Conservation (phyloP, 2,329 filamentous ascomycete species). For the Rutstroemia sp. region DNA sequence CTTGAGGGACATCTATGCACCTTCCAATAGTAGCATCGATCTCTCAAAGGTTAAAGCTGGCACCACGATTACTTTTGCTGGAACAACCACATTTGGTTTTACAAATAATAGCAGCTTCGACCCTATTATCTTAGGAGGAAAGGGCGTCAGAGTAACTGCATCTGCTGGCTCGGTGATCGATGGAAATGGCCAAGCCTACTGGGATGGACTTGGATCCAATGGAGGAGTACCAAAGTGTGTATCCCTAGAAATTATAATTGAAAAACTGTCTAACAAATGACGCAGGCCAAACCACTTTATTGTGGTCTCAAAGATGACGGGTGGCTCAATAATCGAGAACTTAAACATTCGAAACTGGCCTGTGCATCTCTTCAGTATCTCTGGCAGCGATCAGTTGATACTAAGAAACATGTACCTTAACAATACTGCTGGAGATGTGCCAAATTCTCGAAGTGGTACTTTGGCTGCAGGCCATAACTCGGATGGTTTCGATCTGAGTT, state of each 20-base stretch:
- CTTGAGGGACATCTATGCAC: constrained; percentile 48
- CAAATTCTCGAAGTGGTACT: constrained; percentile 24
- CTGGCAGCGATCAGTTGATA: constrained; percentile 35
- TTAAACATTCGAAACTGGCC: constrained; percentile 47
- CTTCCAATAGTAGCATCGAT: constrained; percentile 49
- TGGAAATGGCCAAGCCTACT: constrained; percentile 44
- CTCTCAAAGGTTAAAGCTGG: constrained; percentile 43
- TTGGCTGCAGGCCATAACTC: constrained; percentile 39
- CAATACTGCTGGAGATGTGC: constrained; percentile 45
- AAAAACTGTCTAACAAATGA: constrained; percentile 12
- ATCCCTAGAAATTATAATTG: background rate
- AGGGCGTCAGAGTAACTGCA: constrained; percentile 44
- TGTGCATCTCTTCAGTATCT: constrained; percentile 42
- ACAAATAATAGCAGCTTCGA: constrained; percentile 21
- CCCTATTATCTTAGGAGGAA: constrained; percentile 45
- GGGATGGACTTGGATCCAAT: constrained; percentile 53
- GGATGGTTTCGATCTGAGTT: constrained; percentile 44
- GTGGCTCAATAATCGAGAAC: constrained; percentile 39
- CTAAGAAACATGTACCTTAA: constrained; percentile 47
- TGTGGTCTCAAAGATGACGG: constrained; percentile 29
- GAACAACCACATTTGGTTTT: constrained; percentile 40
- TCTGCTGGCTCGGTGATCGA: constrained; percentile 46
- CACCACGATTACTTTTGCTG: constrained; percentile 53
- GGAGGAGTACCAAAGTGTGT: constrained; percentile 37
- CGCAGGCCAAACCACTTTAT: constrained; percentile 48